These are phyloP conservation scores for Phytophthora cactorum DNA, from an alignment of 352 stramenopile species.

Conservation along the genomic window DNA sequence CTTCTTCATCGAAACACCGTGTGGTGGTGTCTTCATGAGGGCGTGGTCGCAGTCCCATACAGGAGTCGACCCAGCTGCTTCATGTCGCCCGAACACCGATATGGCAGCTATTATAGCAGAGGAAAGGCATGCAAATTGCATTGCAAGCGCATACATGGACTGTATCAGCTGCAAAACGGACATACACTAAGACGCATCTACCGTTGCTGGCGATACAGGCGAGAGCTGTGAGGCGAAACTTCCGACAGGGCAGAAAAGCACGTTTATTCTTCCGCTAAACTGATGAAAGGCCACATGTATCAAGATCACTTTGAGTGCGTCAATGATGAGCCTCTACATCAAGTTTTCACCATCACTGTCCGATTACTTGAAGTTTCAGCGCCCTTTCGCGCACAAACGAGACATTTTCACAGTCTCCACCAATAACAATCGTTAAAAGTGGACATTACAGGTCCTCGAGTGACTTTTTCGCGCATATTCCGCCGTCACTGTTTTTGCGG, in stretches of 20 bases:
- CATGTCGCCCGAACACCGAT: background rate
- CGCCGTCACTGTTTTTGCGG: conserved; percentile 8
- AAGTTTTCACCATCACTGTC: conserved; percentile 16
- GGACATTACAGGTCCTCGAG: background rate
- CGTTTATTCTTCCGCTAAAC: conserved; percentile 12
- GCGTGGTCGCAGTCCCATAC: too few species aligned
- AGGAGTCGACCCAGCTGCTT: conserved; percentile 4
- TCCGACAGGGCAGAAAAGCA: conserved; percentile 22
- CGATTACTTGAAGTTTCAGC: conserved; percentile 37
- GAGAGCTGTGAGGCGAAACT: conserved; percentile 2
- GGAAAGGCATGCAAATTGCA: too few species aligned
- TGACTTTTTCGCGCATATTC: conserved; percentile 29
- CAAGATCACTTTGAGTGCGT: conserved; percentile 10
- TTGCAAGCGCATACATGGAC: background rate
- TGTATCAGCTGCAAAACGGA: background rate
- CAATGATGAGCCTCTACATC: conserved; percentile 5
- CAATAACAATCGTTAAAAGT: background rate
- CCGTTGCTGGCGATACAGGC: conserved; percentile 7
- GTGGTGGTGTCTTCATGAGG: too few species aligned
- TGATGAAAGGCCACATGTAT: conserved; percentile 17
- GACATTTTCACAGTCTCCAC: background rate
- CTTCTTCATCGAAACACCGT: conserved; percentile 5
- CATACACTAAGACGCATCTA: background rate
- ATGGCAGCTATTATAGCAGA: too few species aligned
- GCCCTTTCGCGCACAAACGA: background rate